These are phyloP conservation scores for Oxytropis ochrocephala DNA, from an alignment of 306 rosid species.

Conservation along the genomic window DNA sequence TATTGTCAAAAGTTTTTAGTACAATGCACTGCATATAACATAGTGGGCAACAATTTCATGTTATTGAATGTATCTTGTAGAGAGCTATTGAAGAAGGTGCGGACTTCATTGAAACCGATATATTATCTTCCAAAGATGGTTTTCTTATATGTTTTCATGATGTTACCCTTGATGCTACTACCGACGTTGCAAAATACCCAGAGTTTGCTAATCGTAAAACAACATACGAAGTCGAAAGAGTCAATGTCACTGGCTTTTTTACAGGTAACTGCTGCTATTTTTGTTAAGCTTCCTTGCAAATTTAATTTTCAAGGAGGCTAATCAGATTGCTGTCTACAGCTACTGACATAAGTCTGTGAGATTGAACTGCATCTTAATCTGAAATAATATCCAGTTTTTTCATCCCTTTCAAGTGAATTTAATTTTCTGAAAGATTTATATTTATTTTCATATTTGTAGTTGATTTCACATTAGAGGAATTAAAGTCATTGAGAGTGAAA, in stretches of 20 bases:
- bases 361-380: neutral
- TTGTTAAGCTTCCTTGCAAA: neutral
- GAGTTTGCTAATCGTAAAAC: slow-evolving; percentile 73
- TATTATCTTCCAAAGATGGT: slow-evolving; percentile 85
- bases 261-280: slow-evolving; percentile 41
- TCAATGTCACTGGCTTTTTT: slow-evolving; percentile 65
- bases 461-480: slow-evolving; percentile 78
- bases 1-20: neutral
- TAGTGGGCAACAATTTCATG: neutral
- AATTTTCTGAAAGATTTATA: neutral
- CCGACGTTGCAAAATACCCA: slow-evolving; percentile 51
- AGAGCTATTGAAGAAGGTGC: slow-evolving; percentile 95
- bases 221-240: slow-evolving; percentile 77
- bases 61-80: slow-evolving; percentile 35
- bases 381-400: neutral
- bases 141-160: slow-evolving; percentile 83
- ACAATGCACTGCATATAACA: neutral
- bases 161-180: slow-evolving; percentile 62
- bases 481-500: slow-evolving; percentile 59
- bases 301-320: neutral
- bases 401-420: neutral
- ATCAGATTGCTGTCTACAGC: neutral
- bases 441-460: slow-evolving; percentile 39
- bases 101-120: slow-evolving; percentile 93
- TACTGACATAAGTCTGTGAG: neutral